These are phyloP conservation scores for Aspergillus oerlinghausenensis DNA, from an alignment of 2,329 filamentous ascomycete genomes.

Conservation along the genomic window DNA sequence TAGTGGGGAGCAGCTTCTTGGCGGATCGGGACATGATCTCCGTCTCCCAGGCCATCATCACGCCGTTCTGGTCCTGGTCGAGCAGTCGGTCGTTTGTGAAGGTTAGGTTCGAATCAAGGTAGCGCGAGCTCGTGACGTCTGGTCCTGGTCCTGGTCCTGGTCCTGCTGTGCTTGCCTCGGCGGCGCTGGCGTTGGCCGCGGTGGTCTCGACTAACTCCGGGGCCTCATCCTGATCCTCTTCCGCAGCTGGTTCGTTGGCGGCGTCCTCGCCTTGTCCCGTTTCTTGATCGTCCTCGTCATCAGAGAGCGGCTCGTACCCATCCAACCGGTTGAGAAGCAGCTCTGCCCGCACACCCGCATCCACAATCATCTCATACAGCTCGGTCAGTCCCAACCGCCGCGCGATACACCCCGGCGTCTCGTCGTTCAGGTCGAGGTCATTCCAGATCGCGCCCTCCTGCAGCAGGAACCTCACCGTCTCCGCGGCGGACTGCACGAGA, in stretches of 20 bases:
- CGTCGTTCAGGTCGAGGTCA: slow-evolving; percentile 77
- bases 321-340: slow-evolving; percentile 77
- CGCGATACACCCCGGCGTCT: slow-evolving; percentile 89
- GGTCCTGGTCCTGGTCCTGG: slow-evolving; percentile 21
- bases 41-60: slow-evolving; percentile 93
- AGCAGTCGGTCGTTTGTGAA: slow-evolving; percentile 65
- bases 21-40: slow-evolving; percentile 79
- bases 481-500: slow-evolving; percentile 56
- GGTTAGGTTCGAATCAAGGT: slow-evolving; percentile 63
- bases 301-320: slow-evolving; percentile 66
- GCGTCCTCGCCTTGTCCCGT: slow-evolving; percentile 29
- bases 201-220: slow-evolving; percentile 23
- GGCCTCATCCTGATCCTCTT: slow-evolving; percentile 14
- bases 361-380: slow-evolving; percentile 78
- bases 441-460: slow-evolving; percentile 96
- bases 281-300: slow-evolving; percentile 42
- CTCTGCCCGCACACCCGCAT: slow-evolving; percentile 87
- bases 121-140: slow-evolving; percentile 60
- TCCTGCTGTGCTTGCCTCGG: slow-evolving; percentile 6
- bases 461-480: slow-evolving; percentile 70
- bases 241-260: slow-evolving; percentile 32
- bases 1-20: slow-evolving; percentile 57
- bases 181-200: slow-evolving; percentile 5
- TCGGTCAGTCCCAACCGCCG: slow-evolving; percentile 60
- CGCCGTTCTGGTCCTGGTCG: slow-evolving; percentile 71